phyloP scores from a whole-genome alignment of 2,329 filamentous ascomycete genomes.

The Pezicula rhizophila region DNA sequence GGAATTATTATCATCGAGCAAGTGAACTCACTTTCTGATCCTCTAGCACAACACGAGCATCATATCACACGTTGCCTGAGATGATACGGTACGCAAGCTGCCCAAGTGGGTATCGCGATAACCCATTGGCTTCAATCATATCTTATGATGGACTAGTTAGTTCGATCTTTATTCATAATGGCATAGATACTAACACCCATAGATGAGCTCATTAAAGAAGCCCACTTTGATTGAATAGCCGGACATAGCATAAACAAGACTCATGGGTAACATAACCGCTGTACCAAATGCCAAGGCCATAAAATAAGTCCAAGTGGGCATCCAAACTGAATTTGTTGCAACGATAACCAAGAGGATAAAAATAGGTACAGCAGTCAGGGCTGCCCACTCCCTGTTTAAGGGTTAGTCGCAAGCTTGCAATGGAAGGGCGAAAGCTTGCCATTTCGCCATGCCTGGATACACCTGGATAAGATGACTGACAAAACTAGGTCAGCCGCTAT shows the following conservation, averaged over 20 bases:
- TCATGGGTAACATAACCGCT: background rate
- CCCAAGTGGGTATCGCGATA: background rate
- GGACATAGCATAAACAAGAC: background rate
- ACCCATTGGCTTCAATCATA: background rate
- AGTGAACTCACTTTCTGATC: background rate
- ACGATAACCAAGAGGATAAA: background rate
- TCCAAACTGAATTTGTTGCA: background rate
- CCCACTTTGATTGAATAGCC: constrained; percentile 1
- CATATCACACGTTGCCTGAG: background rate
- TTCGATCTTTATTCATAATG: background rate
- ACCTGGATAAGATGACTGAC: background rate
- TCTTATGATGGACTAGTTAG: background rate
- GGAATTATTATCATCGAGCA: background rate
- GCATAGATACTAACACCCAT: background rate
- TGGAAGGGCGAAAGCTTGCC: background rate
- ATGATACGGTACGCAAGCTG: constrained; percentile 1
- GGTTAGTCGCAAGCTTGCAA: background rate
- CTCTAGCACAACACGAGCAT: background rate
- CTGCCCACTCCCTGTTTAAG: background rate
- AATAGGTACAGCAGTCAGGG: background rate
- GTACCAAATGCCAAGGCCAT: background rate
- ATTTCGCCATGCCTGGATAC: constrained; percentile 1
- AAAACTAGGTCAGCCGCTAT: background rate
- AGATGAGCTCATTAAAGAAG: background rate
- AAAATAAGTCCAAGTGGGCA: background rate